A percentile compares a stretch with the other conserved stretches of the same genome.
Evolutionary conservation across 208 protist genomes (phyloP).

Genomic region (Spongospora subterranea): DNA sequence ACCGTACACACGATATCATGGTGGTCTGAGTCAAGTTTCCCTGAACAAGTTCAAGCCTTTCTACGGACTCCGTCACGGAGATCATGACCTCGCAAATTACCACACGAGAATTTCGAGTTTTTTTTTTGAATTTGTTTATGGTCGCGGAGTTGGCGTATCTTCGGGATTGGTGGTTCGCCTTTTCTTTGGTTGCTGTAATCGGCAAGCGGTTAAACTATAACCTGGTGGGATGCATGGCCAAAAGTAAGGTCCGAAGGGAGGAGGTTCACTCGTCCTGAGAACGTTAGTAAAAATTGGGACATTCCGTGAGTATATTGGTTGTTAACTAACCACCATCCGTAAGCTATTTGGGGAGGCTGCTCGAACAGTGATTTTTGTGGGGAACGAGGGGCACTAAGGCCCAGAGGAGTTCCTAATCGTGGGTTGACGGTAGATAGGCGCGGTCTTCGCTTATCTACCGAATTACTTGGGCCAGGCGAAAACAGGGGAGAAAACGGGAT

Average conservation of each 20-base stretch:
- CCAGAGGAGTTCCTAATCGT: background rate
- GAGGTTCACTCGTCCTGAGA: conserved; percentile 20
- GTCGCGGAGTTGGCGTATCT: background rate
- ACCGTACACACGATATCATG: conserved; percentile 67
- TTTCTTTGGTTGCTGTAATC: background rate
- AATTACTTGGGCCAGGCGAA: background rate
- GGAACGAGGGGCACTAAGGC: background rate
- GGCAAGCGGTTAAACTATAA: background rate
- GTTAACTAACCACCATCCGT: conserved; percentile 11
- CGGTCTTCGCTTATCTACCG: background rate
- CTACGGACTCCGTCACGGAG: too few relatives aligned
- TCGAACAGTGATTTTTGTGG: background rate
- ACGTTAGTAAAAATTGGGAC: background rate
- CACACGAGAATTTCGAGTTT: too few relatives aligned
- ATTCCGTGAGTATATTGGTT: background rate
- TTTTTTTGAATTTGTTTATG: too few relatives aligned
- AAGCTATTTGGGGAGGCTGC: conserved; percentile 40
- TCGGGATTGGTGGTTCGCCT: background rate
- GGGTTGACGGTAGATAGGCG: background rate
- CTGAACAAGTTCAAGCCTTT: too few relatives aligned
- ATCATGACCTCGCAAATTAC: too few relatives aligned
- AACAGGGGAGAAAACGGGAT: conserved; percentile 42
- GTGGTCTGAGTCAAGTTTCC: too few relatives aligned
- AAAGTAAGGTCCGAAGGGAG: conserved; percentile 41
- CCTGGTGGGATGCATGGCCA: conserved; percentile 50